Evolutionary conservation across 2,329 filamentous ascomycete species (phyloP), one percentile per base, ranked within the genome.

Genomic region (Xylaria hypoxylon): DNA sequence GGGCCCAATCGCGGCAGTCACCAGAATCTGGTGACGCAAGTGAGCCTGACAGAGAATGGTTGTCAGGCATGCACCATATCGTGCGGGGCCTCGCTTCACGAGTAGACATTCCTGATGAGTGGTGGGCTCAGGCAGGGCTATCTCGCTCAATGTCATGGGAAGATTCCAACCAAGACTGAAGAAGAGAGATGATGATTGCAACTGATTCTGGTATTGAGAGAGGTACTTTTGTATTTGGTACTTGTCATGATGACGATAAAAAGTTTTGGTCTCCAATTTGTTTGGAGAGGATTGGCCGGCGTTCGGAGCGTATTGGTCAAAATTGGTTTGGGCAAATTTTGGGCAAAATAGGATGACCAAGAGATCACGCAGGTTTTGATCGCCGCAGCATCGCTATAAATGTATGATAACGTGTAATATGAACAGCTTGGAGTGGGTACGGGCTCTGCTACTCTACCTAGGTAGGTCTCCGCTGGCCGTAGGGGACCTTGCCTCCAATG

Each of bases 101-200:
- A 26, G 87, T 92, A 74, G 91, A 94, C 72, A 90, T 96, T 60
- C 91, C 92, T 0, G 92, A 96, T 68, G 89, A 93, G 70, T 94
- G 91, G 89, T 96, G 93, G 93, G 87, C 87, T 65, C 86, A 87
- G 73, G 89, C 85, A 65, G 90, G 90, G 47, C 83, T 92, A 69
- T 89, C 84, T 73, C 86, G 89, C 69, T 89, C 84, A 15, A 79
- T 88, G 61, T 78, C 80, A 19, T 80, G 78, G 40, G 81, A 82
- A 59, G 78, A 79, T 13, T 74, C 62, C 4, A 68, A 65, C 28
- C 71, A 65, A 67, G 50, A 5, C 22, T 3, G 17, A 31, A n/a
- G n/a, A 24, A 4, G 15, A 26, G 3, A 52, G 3, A 51, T 2
- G 33, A 24, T 6, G 19, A 31, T 15, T 22, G 4, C 22, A n/a